These are phyloP conservation scores for Sicyos baderoa DNA, from an alignment of 306 rosid species.

Conservation along the genomic window DNA sequence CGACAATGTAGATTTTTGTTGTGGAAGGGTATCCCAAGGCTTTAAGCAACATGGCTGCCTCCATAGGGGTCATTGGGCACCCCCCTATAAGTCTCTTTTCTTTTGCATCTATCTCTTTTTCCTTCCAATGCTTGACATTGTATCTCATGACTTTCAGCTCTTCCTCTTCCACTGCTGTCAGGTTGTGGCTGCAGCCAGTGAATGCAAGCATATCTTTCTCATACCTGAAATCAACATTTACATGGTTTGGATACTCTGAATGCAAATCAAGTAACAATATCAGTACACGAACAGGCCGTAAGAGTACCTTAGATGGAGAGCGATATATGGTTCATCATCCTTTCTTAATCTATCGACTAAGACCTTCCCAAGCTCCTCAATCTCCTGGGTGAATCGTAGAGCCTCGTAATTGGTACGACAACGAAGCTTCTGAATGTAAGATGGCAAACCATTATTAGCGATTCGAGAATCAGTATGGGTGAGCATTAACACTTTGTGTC, in stretches of 20 bases:
- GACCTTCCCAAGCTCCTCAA: slow-evolving; percentile 68
- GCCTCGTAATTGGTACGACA: slow-evolving; percentile 88
- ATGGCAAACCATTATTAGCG: slow-evolving; percentile 75
- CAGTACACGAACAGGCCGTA: background rate
- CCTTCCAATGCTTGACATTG: slow-evolving; percentile 93
- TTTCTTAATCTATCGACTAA: slow-evolving; percentile 67
- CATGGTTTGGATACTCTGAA: slow-evolving; percentile 6
- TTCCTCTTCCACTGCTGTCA: slow-evolving; percentile 54
- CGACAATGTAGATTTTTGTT: slow-evolving; percentile 90
- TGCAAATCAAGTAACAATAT: background rate
- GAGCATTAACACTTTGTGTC: slow-evolving; percentile 58
- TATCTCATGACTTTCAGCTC: slow-evolving; percentile 79
- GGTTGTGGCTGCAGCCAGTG: slow-evolving; percentile 95
- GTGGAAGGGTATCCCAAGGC: slow-evolving; percentile 96
- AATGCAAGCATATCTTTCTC: slow-evolving; percentile 99
- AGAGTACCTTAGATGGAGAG: slow-evolving; percentile 82
- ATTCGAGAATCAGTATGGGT: slow-evolving; percentile 92
- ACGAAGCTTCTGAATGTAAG: slow-evolving; percentile 72
- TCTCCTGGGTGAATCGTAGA: slow-evolving; percentile 59
- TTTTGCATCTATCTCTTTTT: slow-evolving; percentile 72
- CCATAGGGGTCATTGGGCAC: slow-evolving; percentile 94
- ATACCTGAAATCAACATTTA: slow-evolving; percentile 41
- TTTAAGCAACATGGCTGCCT: slow-evolving; percentile 88
- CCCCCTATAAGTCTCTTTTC: slow-evolving; percentile 75
- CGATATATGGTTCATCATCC: slow-evolving; percentile 62